Conservation (phyloP, 2,329 filamentous ascomycete genomes). For the Nigrospora sphaerica region DNA sequence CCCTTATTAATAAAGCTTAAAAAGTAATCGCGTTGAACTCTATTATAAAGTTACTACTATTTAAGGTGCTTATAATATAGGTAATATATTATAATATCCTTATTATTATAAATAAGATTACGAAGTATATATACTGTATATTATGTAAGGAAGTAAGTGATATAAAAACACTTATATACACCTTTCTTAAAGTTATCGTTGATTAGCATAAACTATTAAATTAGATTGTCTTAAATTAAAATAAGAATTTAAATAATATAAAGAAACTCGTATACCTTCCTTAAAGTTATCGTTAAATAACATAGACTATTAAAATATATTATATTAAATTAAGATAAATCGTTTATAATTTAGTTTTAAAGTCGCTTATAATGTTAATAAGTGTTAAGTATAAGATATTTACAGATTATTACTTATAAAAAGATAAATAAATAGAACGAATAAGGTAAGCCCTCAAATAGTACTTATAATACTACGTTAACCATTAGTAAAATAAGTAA, state of each 20-base stretch:
- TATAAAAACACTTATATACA: not conserved
- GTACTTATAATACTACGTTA: slow-evolving; percentile 5
- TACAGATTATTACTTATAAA: slow-evolving; percentile 4
- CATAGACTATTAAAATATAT: no score
- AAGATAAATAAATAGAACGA: slow-evolving; percentile 2
- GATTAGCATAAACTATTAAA: not conserved
- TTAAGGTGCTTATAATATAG: not conserved
- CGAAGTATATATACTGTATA: not conserved
- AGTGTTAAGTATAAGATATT: not conserved
- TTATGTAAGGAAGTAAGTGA: not conserved
- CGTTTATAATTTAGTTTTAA: slow-evolving; percentile 1
- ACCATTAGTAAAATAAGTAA: slow-evolving; percentile 4
- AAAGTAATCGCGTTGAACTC: not conserved
- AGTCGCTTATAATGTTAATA: not conserved
- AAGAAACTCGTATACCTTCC: no score
- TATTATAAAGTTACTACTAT: not conserved
- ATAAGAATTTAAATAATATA: no score
- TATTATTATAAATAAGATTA: not conserved
- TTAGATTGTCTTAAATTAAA: no score
- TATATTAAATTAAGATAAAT: slow-evolving; percentile 1
- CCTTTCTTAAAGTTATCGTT: not conserved
- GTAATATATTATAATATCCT: not conserved
- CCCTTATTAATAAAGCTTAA: not conserved
- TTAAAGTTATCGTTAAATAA: no score
- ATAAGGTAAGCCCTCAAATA: slow-evolving; percentile 4